Evolutionary conservation across 2,329 filamentous ascomycete genomes (phyloP).

Genomic region (Pseudogymnoascus sp.): DNA sequence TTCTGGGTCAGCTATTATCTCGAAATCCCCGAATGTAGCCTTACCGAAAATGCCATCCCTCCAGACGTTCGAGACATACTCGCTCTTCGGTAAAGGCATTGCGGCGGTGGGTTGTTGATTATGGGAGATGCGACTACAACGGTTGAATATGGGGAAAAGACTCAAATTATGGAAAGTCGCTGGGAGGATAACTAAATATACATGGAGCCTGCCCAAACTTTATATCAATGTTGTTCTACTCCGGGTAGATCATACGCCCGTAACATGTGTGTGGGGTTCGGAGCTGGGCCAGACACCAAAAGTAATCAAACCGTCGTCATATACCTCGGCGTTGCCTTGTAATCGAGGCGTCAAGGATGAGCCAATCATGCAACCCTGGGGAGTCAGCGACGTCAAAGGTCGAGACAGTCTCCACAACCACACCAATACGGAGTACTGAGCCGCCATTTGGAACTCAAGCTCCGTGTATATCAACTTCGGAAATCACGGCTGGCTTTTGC

Average conservation of each 20-base stretch:
- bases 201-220: neutral
- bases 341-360: neutral
- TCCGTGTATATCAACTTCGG: neutral
- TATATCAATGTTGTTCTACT: neutral
- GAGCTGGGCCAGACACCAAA: neutral
- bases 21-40: constrained; percentile 18
- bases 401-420: neutral
- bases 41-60: constrained; percentile 78
- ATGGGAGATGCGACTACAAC: neutral
- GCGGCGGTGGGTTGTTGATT: neutral
- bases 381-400: constrained; percentile 1
- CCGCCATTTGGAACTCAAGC: constrained; percentile 1
- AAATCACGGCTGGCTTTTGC: neutral
- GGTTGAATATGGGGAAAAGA: neutral
- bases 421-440: constrained; percentile 1
- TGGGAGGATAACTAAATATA: neutral
- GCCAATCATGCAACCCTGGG: constrained; percentile 7
- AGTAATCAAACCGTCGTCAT: neutral
- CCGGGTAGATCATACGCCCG: neutral
- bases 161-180: neutral
- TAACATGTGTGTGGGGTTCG: constrained; percentile 7
- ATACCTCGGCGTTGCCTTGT: neutral
- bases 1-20: constrained; percentile 14
- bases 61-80: constrained; percentile 80
- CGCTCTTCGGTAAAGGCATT: constrained; percentile 63